Evolutionary conservation across 1,284 basidiomycete species (phyloP).

Genomic region (Boletus smithii): DNA sequence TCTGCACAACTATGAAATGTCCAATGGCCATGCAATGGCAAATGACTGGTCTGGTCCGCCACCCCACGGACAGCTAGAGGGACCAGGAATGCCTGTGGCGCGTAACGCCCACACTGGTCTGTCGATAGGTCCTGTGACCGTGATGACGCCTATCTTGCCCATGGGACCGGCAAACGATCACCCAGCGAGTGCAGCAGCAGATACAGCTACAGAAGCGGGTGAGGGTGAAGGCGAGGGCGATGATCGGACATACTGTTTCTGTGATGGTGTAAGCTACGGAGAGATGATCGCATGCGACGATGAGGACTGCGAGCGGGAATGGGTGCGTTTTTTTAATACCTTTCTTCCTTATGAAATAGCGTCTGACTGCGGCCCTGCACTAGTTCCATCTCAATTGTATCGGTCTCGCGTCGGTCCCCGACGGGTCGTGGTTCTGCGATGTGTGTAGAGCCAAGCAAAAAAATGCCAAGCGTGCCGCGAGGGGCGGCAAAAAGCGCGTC

Average conservation of each 20-base stretch:
- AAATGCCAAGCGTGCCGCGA: conserved; percentile 33
- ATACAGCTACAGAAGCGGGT: conserved; percentile 37
- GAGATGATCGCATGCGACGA: conserved; percentile 99
- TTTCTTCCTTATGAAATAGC: conserved; percentile 6
- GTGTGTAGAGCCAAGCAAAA: conserved; percentile 54
- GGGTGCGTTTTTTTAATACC: conserved; percentile 63
- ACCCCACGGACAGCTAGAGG: conserved; percentile 58
- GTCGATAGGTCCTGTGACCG: conserved; percentile 29
- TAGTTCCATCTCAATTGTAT: conserved; percentile 88
- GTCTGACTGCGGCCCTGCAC: conserved; percentile 11
- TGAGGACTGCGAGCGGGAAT: conserved; percentile 85
- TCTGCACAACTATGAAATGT: conserved; percentile 36
- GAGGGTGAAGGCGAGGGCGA: conserved; percentile 57
- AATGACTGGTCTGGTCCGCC: conserved; percentile 33
- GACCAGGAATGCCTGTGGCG: conserved; percentile 69
- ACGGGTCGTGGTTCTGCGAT: conserved; percentile 83
- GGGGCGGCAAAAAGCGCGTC: conserved; percentile 37
- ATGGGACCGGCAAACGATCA: conserved; percentile 26
- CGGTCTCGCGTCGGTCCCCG: conserved; percentile 66
- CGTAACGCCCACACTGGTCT: conserved; percentile 40
- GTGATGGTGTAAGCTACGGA: conserved; percentile 83
- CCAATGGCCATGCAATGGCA: conserved; percentile 22
- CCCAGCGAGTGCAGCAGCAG: conserved; percentile 32
- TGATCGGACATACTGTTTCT: conserved; percentile 83
- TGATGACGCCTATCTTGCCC: conserved; percentile 24